Evolutionary conservation across 2,329 filamentous ascomycete genomes (phyloP).

Genomic region (Colletotrichum lindemuthianum): DNA sequence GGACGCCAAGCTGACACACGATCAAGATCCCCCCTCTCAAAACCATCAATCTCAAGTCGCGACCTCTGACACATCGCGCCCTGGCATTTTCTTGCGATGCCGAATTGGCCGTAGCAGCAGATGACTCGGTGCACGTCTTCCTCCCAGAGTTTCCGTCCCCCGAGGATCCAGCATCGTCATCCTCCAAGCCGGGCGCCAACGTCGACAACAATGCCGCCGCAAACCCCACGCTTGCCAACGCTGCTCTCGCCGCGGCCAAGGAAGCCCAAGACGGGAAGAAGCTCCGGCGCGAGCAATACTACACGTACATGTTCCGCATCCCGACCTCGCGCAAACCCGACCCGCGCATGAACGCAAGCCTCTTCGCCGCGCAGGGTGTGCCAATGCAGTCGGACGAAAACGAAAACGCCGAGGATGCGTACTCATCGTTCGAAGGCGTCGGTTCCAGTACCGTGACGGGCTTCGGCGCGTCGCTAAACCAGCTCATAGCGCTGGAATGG

Average conservation of each 20-base stretch:
- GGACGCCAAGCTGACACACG: not conserved
- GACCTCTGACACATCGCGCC: slow-evolving; percentile 55
- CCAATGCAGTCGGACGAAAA: slow-evolving; percentile 43
- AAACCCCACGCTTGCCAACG: slow-evolving; percentile 37
- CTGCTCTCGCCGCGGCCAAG: slow-evolving; percentile 36
- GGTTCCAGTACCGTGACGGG: slow-evolving; percentile 58
- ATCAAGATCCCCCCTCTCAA: slow-evolving; percentile 58
- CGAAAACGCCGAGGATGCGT: slow-evolving; percentile 39
- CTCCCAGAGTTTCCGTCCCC: slow-evolving; percentile 55
- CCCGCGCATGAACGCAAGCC: slow-evolving; percentile 55
- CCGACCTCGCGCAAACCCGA: slow-evolving; percentile 49
- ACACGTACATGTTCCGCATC: slow-evolving; percentile 46
- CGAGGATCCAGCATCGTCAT: slow-evolving; percentile 22
- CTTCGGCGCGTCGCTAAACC: slow-evolving; percentile 62
- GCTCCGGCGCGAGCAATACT: slow-evolving; percentile 44
- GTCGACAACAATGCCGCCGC: slow-evolving; percentile 35
- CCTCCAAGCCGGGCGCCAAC: slow-evolving; percentile 21
- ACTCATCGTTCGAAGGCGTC: slow-evolving; percentile 48
- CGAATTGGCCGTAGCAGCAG: slow-evolving; percentile 66
- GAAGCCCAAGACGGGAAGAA: slow-evolving; percentile 25
- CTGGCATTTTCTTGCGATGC: slow-evolving; percentile 66
- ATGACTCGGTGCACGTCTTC: slow-evolving; percentile 64
- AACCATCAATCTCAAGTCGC: slow-evolving; percentile 53
- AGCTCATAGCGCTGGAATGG: slow-evolving; percentile 65
- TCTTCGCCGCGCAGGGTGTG: slow-evolving; percentile 52